phyloP scores from a whole-genome alignment of 164 flowering plant genomes.

The Nymphaea colorata region DNA sequence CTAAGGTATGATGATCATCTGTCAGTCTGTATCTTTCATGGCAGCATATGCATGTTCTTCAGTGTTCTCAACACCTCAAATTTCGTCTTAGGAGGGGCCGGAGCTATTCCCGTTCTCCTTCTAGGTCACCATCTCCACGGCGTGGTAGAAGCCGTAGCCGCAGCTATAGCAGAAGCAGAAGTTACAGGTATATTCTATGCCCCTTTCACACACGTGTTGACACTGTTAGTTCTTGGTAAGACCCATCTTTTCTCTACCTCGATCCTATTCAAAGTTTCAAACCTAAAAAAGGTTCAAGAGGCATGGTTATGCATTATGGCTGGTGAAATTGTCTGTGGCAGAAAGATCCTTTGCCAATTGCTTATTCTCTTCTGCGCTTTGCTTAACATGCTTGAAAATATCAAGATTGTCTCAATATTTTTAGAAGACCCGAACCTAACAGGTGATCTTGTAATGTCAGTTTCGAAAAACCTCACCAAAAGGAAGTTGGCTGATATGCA shows the following conservation, averaged over 20 bases:
- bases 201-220: background rate
- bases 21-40: background rate
- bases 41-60: background rate
- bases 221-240: background rate
- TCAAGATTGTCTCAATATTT: too few relatives aligned
- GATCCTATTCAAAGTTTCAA: background rate
- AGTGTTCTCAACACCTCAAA: background rate
- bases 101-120: constrained; percentile 65
- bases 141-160: constrained; percentile 51
- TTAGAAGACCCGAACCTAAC: too few relatives aligned
- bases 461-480: too few relatives aligned
- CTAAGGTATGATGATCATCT: constrained; percentile 25
- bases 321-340: too few relatives aligned
- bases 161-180: constrained; percentile 61
- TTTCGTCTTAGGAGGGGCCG: constrained; percentile 24
- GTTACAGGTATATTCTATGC: constrained; percentile 41
- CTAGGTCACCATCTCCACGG: constrained; percentile 35
- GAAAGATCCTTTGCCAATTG: too few relatives aligned
- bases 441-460: too few relatives aligned
- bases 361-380: background rate
- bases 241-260: background rate
- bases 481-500: too few relatives aligned
- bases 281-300: too few relatives aligned
- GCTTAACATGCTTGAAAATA: too few relatives aligned
- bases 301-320: too few relatives aligned